Conservation (phyloP, 2,329 filamentous ascomycete species). For the Domatiomyces catenatus region DNA sequence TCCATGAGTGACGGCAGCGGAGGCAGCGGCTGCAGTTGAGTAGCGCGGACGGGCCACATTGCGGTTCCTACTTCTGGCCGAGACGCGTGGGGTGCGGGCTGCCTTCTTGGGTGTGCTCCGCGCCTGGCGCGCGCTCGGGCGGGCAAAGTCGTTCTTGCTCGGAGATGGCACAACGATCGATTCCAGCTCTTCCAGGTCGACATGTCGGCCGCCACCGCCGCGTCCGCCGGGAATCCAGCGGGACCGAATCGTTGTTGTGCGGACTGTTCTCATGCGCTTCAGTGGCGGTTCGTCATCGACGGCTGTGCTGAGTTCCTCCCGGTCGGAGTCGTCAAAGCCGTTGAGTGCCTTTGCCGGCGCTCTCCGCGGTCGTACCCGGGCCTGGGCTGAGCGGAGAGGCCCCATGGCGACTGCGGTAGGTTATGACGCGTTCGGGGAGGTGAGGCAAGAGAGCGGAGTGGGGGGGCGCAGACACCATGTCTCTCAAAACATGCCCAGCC, state of each 20-base stretch:
- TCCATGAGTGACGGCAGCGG: constrained; percentile 72
- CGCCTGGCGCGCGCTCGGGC: constrained; percentile 30
- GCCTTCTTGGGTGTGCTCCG: constrained; percentile 7
- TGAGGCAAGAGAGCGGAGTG: not conserved
- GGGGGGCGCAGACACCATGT: not conserved
- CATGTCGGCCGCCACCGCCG: constrained; percentile 69
- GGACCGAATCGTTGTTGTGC: constrained; percentile 4
- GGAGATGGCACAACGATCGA: constrained; percentile 2
- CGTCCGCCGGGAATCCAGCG: constrained; percentile 58
- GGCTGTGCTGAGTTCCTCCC: constrained; percentile 18
- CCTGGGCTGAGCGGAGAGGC: constrained; percentile 12
- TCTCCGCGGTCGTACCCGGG: constrained; percentile 17
- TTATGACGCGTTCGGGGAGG: not conserved
- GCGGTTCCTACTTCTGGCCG: constrained; percentile 13
- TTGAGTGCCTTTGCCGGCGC: constrained; percentile 21
- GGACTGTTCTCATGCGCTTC: constrained; percentile 54
- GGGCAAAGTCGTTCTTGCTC: constrained; percentile 24
- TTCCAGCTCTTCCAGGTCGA: constrained; percentile 46
- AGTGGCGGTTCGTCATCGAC: constrained; percentile 42
- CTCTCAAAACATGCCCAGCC: not conserved
- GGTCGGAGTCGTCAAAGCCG: constrained; percentile 17
- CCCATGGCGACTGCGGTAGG: constrained; percentile 10
- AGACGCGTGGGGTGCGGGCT: constrained; percentile 9
- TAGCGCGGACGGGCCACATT: constrained; percentile 46
- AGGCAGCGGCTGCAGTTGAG: constrained; percentile 71